These are phyloP conservation scores for Ustilago shanxiensis DNA, from an alignment of 1,284 basidiomycete genomes.

Conservation along the genomic window DNA sequence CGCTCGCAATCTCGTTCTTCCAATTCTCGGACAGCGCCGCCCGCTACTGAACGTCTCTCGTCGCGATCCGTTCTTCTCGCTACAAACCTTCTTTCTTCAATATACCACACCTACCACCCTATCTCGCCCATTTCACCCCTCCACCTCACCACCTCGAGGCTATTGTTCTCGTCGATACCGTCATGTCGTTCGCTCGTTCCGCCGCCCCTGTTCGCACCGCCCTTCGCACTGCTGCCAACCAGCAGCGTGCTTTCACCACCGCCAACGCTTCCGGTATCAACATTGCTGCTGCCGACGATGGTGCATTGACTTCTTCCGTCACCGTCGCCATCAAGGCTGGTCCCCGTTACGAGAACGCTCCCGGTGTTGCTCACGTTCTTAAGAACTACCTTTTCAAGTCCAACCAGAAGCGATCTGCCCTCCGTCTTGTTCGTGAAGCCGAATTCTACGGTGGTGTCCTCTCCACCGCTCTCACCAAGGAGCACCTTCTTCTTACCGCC, in stretches of 20 bases:
- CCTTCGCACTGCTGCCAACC: conserved; percentile 36
- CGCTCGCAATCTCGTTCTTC: neutral
- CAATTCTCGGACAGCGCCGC: conserved; percentile 7
- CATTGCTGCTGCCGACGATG: conserved; percentile 60
- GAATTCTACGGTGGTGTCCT: conserved; percentile 95
- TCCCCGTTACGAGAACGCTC: conserved; percentile 59
- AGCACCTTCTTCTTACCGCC: conserved; percentile 91
- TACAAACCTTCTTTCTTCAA: neutral
- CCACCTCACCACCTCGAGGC: conserved; percentile 2
- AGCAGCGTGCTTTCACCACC: conserved; percentile 54
- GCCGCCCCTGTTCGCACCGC: conserved; percentile 50
- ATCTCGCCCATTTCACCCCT: conserved; percentile 3
- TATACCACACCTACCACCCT: neutral
- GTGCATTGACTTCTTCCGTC: conserved; percentile 60
- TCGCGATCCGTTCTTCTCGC: conserved; percentile 26
- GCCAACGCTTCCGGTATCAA: conserved; percentile 53
- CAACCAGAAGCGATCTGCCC: conserved; percentile 78
- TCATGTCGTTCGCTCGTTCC: conserved; percentile 56
- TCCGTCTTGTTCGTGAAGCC: conserved; percentile 90
- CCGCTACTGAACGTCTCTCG: conserved; percentile 12
- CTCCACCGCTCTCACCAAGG: conserved; percentile 85
- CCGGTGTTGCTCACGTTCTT: conserved; percentile 62
- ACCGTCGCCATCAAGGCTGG: conserved; percentile 66
- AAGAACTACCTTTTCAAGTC: conserved; percentile 69
- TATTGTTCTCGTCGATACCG: neutral